These are phyloP conservation scores for Asterochloris erici DNA, from an alignment of 139 green algal species.

Conservation along the genomic window DNA sequence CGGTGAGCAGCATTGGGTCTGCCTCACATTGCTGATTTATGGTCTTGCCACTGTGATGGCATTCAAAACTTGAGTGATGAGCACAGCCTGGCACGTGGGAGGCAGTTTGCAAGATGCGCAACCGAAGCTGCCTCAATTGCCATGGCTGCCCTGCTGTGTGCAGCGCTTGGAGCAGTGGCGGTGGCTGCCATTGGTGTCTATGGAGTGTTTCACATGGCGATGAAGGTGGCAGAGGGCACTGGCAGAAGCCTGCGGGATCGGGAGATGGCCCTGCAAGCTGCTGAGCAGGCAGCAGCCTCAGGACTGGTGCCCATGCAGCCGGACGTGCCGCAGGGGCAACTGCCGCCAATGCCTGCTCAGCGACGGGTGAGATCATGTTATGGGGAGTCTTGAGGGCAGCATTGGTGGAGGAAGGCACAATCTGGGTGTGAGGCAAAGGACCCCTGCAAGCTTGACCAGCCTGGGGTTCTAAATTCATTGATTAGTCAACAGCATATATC, in stretches of 20 bases:
- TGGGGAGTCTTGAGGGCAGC: no score
- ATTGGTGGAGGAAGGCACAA: no score
- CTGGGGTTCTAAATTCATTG: no score
- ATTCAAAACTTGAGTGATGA: neutral
- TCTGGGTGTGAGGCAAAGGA: no score
- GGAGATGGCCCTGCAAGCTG: neutral
- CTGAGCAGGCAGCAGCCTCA: neutral
- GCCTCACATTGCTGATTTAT: no score
- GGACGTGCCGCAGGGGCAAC: neutral
- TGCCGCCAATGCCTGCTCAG: no score
- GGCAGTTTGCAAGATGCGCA: no score
- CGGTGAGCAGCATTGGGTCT: slow-evolving; percentile 12
- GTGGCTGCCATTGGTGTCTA: slow-evolving; percentile 46
- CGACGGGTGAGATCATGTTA: no score
- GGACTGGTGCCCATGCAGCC: slow-evolving; percentile 13
- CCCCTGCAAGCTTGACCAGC: no score
- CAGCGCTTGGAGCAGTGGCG: slow-evolving; percentile 41
- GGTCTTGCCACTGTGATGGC: neutral
- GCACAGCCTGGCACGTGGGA: no score
- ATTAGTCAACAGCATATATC: no score
- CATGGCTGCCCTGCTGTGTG: neutral
- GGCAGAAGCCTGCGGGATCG: slow-evolving; percentile 16
- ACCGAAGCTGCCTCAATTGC: no score
- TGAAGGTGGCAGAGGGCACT: slow-evolving; percentile 35
- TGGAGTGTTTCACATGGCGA: slow-evolving; percentile 51